A percentile compares a stretch with the other conserved stretches of the same genome.
Evolutionary conservation across 73 alveolate genomes (phyloP).

Genomic region (Paramecium primaurelia): DNA sequence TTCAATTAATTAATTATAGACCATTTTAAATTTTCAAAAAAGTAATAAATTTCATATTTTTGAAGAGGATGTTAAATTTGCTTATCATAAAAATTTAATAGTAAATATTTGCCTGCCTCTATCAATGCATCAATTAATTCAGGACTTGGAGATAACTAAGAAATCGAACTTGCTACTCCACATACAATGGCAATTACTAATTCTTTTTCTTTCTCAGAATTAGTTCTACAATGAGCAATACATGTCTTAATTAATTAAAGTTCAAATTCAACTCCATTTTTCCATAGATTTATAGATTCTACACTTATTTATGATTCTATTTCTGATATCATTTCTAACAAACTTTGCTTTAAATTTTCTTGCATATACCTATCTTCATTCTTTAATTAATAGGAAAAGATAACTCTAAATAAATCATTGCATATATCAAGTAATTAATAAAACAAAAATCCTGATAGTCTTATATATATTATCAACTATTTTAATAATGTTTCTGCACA

Average conservation of each 20-base stretch:
- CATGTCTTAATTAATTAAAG: neutral
- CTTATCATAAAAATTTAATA: neutral
- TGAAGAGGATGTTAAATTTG: neutral
- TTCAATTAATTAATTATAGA: neutral
- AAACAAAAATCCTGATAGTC: neutral
- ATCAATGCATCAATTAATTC: neutral
- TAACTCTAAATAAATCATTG: neutral
- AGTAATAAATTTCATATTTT: neutral
- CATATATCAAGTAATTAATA: neutral
- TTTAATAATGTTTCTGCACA: neutral
- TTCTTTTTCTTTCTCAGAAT: neutral
- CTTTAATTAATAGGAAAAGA: neutral
- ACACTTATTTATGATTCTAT: neutral
- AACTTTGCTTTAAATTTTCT: neutral
- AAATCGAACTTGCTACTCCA: neutral
- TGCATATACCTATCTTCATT: neutral
- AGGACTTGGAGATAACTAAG: neutral
- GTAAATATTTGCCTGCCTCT: neutral
- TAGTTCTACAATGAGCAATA: neutral
- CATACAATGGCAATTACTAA: neutral
- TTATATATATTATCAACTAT: neutral
- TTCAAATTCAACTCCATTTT: neutral
- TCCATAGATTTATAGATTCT: neutral
- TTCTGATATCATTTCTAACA: neutral
- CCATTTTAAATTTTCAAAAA: neutral